These are phyloP conservation scores for Aspergillus neotritici DNA, from an alignment of 2,329 filamentous ascomycete genomes.

Conservation along the genomic window DNA sequence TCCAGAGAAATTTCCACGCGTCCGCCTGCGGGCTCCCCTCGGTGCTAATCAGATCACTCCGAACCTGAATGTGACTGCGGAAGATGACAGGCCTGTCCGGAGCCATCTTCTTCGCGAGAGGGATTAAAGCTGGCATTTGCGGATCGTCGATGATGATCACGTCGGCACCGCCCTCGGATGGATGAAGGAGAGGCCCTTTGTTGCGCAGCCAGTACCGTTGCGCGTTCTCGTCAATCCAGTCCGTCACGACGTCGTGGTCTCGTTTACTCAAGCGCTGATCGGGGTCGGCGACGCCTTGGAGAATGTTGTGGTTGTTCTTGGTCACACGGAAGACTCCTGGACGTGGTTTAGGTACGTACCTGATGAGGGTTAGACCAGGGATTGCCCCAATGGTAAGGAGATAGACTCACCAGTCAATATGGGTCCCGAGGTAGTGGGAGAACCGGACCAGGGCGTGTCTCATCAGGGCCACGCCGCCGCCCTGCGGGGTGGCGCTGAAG, in stretches of 20 bases:
- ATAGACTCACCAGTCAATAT: slow-evolving; percentile 63
- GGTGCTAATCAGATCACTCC: slow-evolving; percentile 63
- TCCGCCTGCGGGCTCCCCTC: slow-evolving; percentile 63
- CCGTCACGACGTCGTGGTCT: slow-evolving; percentile 57
- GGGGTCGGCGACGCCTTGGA: slow-evolving; percentile 68
- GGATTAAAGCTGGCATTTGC: slow-evolving; percentile 75
- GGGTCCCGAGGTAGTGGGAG: slow-evolving; percentile 59
- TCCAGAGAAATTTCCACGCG: slow-evolving; percentile 71
- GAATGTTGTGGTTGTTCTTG: slow-evolving; percentile 83
- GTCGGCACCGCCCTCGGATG: slow-evolving; percentile 66
- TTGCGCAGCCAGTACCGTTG: slow-evolving; percentile 66
- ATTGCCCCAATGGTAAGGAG: not conserved
- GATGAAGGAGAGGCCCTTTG: slow-evolving; percentile 60
- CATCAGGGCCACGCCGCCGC: slow-evolving; percentile 79
- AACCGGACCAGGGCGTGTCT: slow-evolving; percentile 71
- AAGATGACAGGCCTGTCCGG: slow-evolving; percentile 73
- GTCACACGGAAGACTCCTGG: slow-evolving; percentile 76
- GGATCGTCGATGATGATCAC: slow-evolving; percentile 75
- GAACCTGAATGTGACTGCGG: slow-evolving; percentile 77
- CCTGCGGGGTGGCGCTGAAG: slow-evolving; percentile 74
- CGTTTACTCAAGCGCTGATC: slow-evolving; percentile 59
- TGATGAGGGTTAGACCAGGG: slow-evolving; percentile 19
- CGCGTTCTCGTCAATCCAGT: slow-evolving; percentile 70
- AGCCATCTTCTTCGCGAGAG: slow-evolving; percentile 64
- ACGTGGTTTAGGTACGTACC: slow-evolving; percentile 70